These are phyloP conservation scores for Calonectria henricotiae DNA, from an alignment of 2,329 filamentous ascomycete species.

Conservation along the genomic window DNA sequence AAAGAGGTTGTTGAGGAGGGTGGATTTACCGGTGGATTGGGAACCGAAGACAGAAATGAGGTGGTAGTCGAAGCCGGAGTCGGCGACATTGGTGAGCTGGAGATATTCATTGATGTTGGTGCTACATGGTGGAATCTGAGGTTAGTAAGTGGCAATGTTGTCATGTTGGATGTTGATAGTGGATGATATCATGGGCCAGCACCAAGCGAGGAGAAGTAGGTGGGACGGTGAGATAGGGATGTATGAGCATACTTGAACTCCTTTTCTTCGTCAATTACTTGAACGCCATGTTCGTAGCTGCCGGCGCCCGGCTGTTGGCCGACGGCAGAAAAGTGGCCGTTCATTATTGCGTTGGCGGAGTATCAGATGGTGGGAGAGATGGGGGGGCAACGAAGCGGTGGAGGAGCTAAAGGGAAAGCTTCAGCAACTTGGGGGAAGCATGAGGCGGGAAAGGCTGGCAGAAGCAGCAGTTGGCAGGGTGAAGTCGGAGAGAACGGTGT, in stretches of 20 bases:
- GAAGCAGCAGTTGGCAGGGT: constrained; percentile 30
- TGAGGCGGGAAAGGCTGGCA: constrained; percentile 35
- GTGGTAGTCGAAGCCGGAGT: constrained; percentile 98
- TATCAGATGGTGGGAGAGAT: constrained; percentile 34
- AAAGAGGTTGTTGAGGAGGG: constrained; percentile 95
- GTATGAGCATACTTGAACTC: constrained; percentile 86
- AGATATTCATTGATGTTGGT: constrained; percentile 87
- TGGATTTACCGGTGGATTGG: constrained; percentile 98
- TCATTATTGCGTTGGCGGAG: constrained; percentile 68
- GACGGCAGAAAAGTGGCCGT: constrained; percentile 85
- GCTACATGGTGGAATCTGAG: constrained; percentile 64
- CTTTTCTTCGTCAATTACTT: constrained; percentile 94
- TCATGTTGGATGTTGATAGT: constrained; percentile 30
- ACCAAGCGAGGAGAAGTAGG: neutral
- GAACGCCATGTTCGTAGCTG: constrained; percentile 92
- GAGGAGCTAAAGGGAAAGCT: constrained; percentile 38
- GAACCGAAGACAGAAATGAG: constrained; percentile 99
- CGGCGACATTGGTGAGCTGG: constrained; percentile 82
- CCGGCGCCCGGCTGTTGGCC: constrained; percentile 76
- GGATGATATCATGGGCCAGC: constrained; percentile 30
- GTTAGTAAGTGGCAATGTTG: constrained; percentile 31
- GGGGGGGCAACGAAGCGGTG: constrained; percentile 33
- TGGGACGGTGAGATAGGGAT: neutral
- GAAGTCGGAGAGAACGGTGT: neutral
- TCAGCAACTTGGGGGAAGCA: constrained; percentile 37